Base-by-base conservation (phyloP, 1,284 basidiomycete genomes). In the Ustilago curta region DNA sequence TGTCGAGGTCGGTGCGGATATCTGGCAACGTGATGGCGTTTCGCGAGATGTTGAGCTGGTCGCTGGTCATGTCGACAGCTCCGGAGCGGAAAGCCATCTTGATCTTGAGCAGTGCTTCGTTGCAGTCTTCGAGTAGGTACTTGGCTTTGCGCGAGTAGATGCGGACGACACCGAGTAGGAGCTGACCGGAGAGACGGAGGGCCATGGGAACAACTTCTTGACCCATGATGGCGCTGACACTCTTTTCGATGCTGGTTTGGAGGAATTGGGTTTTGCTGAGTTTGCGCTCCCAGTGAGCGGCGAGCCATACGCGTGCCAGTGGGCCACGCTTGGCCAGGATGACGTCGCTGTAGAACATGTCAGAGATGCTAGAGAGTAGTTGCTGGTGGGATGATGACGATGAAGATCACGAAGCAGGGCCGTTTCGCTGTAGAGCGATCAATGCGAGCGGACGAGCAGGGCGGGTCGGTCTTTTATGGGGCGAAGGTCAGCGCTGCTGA, bases 121-220 rank as follows among this genome's bases (percentile, higher is more conserved):
- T 96, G 85, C 95, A 98, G 85, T 99, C 96, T 82, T 99, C 96
- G 76, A 97, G 87, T 2, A 99, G 89, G 86, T 99, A 99, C 84
- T 97, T 97, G 23, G 95, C 94, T 86, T 99, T 97, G 52, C 96
- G 89, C 80, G 94, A 95, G 86, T 99, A 98, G 83, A 99, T 98
- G 66, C 97, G 90, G 53, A 95, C 94, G 59, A 99, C 95, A 81
- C 96, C 96, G 42, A 99, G 90, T 65, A 99, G 89, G 49, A 99
- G 89, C 82, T 98, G 96, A 8, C 96, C 96, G 40, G 94, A 97
- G 19, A 98, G 88, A 61, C 96, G 91, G 23, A 99, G 90, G 1
- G 95, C 94, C 90, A 97, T 95, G 45, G 88, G 87, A 49, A 86
- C 91, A 63, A 92, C 89, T 80, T 95, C 93, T 85, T 94, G 91